Evolutionary conservation across 225 moss, liverwort and hornwort genomes (phyloP).

Genomic region (Physcomitrium patens): DNA sequence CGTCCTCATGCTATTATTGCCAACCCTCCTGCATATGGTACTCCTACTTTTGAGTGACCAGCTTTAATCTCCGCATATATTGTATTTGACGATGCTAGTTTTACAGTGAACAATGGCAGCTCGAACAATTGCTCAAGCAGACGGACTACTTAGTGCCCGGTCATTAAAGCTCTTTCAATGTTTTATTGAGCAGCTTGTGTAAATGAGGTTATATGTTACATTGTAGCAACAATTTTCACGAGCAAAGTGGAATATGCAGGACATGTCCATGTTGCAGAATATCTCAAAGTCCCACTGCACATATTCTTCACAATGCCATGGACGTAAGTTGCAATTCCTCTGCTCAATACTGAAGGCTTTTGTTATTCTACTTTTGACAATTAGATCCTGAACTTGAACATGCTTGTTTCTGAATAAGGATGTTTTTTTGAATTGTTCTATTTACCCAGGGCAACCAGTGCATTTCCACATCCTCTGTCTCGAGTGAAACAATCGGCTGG

Average conservation of each 20-base stretch:
- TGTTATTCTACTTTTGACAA: conserved; percentile 14
- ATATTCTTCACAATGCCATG: conserved; percentile 73
- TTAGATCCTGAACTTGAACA: neutral
- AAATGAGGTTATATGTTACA: neutral
- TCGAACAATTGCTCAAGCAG: neutral
- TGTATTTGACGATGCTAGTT: neutral
- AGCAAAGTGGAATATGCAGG: conserved; percentile 36
- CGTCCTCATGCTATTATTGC: conserved; percentile 60
- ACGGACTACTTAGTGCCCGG: neutral
- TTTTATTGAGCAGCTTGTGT: neutral
- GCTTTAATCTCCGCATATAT: conserved; percentile 1
- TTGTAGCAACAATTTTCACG: conserved; percentile 13
- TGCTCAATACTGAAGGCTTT: conserved; percentile 6
- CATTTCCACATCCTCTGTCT: conserved; percentile 64
- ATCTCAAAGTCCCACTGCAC: conserved; percentile 60
- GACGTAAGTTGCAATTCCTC: conserved; percentile 48
- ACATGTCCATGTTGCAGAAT: conserved; percentile 69
- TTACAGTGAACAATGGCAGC: neutral
- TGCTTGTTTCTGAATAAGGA: no score
- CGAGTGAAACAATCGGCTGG: conserved; percentile 47
- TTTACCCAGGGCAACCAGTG: conserved; percentile 50
- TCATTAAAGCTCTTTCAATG: neutral
- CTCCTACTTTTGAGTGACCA: neutral
- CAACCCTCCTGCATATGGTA: conserved; percentile 71
- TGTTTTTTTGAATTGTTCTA: neutral